phyloP scores from a whole-genome alignment of 1,284 basidiomycete species.

The Fomitopsis betulina region DNA sequence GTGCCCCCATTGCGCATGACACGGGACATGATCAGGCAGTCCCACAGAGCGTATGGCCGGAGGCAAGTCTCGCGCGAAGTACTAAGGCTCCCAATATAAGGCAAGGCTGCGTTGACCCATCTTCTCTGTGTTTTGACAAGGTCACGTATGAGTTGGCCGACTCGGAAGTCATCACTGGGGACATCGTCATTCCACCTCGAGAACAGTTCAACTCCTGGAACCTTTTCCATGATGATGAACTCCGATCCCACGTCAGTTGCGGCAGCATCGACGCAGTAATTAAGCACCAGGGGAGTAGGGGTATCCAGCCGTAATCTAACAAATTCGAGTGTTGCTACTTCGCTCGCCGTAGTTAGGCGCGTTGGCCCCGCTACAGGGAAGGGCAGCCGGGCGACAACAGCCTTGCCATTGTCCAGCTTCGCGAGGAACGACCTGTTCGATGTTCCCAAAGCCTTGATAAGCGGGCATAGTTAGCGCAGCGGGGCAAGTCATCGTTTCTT shows the following conservation, averaged over 20 bases:
- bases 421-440: not conserved
- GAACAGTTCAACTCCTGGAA: constrained; percentile 23
- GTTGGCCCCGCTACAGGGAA: constrained; percentile 26
- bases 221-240: constrained; percentile 36
- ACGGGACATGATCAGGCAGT: constrained; percentile 5
- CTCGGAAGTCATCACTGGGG: not conserved
- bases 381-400: constrained; percentile 31
- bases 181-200: constrained; percentile 19
- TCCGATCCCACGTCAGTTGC: constrained; percentile 29
- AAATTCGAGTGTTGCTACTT: constrained; percentile 36
- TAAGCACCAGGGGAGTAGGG: constrained; percentile 30
- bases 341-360: constrained; percentile 31
- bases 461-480: not conserved
- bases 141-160: not conserved
- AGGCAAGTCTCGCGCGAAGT: constrained; percentile 30
- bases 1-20: constrained; percentile 12
- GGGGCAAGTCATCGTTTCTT: not conserved
- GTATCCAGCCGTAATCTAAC: constrained; percentile 24
- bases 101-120: constrained; percentile 18
- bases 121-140: not conserved
- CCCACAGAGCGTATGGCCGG: constrained; percentile 12
- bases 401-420: constrained; percentile 25
- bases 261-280: constrained; percentile 23
- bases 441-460: not conserved
- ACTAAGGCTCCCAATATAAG: constrained; percentile 33